Percentiles rank a stretch among this genome's conserved stretches.
Conservation (phyloP, 257 asterid genomes). For the Solanum phureja region DNA sequence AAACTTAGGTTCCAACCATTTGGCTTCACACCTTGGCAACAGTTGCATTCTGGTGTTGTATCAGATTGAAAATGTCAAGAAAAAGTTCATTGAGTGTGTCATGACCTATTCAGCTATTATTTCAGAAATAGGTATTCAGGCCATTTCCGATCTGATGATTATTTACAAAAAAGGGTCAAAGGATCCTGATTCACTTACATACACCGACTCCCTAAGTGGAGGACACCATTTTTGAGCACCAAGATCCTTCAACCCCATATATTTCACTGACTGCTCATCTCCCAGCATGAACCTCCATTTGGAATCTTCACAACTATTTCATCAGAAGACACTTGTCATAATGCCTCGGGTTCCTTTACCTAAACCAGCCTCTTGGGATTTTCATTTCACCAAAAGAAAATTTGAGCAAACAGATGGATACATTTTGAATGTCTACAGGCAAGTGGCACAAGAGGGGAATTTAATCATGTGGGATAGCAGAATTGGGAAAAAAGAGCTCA, state of each 20-base stretch:
- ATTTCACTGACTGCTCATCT: background rate
- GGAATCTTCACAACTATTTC: background rate
- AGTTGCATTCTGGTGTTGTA: background rate
- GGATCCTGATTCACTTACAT: background rate
- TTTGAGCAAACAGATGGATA: background rate
- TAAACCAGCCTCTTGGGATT: no score
- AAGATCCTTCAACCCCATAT: background rate
- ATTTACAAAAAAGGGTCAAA: background rate
- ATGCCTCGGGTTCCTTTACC: background rate
- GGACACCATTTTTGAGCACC: background rate
- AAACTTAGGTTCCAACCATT: background rate
- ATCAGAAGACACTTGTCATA: background rate
- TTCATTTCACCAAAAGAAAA: background rate
- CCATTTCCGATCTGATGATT: background rate
- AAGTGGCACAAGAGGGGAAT: background rate
- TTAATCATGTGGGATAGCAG: background rate
- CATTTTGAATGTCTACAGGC: background rate
- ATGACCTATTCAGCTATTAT: background rate
- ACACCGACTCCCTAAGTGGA: background rate
- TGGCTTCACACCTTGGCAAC: background rate
- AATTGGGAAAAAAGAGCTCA: background rate
- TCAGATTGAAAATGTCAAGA: background rate
- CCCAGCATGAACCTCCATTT: background rate
- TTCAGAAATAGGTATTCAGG: background rate
- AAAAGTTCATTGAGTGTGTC: background rate